These are phyloP conservation scores for Trichopus zeylanicus DNA, from an alignment of 116 monocot genomes.

Conservation along the genomic window DNA sequence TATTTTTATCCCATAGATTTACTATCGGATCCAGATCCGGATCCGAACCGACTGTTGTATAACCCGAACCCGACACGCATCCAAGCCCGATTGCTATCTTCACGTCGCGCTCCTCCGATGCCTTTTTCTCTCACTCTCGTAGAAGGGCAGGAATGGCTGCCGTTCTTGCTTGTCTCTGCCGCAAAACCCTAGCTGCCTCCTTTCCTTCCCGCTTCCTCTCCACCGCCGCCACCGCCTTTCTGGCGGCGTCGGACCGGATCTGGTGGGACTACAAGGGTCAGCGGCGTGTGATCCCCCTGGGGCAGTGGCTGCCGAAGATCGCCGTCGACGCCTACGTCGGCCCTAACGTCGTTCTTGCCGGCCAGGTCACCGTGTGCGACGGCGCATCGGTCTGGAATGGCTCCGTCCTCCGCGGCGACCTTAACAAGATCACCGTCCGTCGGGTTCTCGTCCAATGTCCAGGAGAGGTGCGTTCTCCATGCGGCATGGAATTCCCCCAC, in stretches of 20 bases:
- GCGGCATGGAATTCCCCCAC: conserved; percentile 89
- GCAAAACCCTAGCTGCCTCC: not conserved
- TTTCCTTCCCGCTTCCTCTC: conserved; percentile 3
- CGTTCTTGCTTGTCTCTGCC: conserved; percentile 1
- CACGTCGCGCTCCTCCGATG: not conserved
- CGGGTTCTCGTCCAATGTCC: conserved; percentile 85
- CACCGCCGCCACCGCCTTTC: conserved; percentile 6
- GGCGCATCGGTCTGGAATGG: conserved; percentile 91
- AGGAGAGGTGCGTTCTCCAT: conserved; percentile 87
- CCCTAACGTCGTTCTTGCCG: conserved; percentile 87
- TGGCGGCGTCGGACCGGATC: conserved; percentile 37
- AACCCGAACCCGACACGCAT: not conserved
- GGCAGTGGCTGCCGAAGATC: conserved; percentile 91
- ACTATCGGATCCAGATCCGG: too few species aligned
- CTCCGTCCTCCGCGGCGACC: conserved; percentile 79
- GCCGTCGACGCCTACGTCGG: conserved; percentile 95
- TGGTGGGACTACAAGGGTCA: conserved; percentile 93
- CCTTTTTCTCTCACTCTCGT: not conserved
- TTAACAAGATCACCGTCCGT: conserved; percentile 85
- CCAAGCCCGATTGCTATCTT: not conserved
- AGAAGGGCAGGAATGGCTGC: conserved; percentile 2
- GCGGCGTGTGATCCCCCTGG: conserved; percentile 64
- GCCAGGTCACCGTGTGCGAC: conserved; percentile 82
- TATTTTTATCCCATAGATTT: too few species aligned
- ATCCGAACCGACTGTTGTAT: too few species aligned